A percentile compares a stretch with the other conserved stretches of the same genome.
Evolutionary conservation across 441 rosid species (phyloP).

Genomic region (Capsella rubella): DNA sequence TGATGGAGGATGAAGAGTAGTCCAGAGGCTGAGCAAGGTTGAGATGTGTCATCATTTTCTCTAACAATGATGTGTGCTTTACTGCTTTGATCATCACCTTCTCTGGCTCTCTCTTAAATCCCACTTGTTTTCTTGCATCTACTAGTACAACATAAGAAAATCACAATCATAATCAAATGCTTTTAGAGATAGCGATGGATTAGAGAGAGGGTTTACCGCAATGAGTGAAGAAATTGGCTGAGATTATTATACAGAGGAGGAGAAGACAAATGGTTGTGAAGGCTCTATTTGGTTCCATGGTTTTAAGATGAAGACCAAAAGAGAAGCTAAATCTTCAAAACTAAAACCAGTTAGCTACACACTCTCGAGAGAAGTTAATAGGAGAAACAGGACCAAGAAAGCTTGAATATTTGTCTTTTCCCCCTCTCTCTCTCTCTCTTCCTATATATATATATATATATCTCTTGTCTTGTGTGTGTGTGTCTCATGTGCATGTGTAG

Average conservation of each 20-base stretch:
- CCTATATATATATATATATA: not conserved
- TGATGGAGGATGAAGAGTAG: slow-evolving; percentile 49
- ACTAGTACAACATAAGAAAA: slow-evolving; percentile 14
- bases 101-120: slow-evolving; percentile 39
- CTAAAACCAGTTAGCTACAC: slow-evolving; percentile 30
- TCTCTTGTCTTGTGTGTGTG: not conserved
- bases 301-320: slow-evolving; percentile 8
- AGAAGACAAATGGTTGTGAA: slow-evolving; percentile 46
- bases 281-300: slow-evolving; percentile 46
- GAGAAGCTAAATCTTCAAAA: slow-evolving; percentile 1
- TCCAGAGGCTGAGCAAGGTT: slow-evolving; percentile 50
- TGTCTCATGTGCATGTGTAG: slow-evolving; percentile 36
- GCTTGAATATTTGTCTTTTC: slow-evolving; percentile 10
- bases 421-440: slow-evolving; percentile 7
- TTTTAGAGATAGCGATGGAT: not conserved
- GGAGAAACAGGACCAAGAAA: slow-evolving; percentile 23
- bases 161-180: slow-evolving; percentile 12
- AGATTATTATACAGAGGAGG: slow-evolving; percentile 49
- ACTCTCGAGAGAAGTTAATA: not conserved
- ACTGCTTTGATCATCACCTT: slow-evolving; percentile 43
- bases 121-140: slow-evolving; percentile 60
- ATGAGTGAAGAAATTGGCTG: slow-evolving; percentile 48
- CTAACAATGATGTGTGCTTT: slow-evolving; percentile 48
- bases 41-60: slow-evolving; percentile 48
- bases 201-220: slow-evolving; percentile 51